phyloP scores from a whole-genome alignment of 345 rosid genomes.

The Pelargonium nanum region DNA sequence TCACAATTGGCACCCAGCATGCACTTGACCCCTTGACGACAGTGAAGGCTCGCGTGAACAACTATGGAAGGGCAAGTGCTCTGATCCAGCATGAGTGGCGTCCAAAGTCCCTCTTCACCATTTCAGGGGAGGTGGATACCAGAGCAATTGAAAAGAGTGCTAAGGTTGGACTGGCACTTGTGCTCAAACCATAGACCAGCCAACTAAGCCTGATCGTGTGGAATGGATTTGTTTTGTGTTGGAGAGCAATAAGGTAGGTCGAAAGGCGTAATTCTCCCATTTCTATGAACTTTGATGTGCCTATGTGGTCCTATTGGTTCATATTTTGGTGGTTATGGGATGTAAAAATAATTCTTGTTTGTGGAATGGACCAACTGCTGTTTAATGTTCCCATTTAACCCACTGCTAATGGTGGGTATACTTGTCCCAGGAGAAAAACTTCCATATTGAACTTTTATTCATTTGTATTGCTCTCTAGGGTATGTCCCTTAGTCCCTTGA shows the following conservation, averaged over 20 bases:
- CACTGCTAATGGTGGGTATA: conserved; percentile 9
- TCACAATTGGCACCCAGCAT: conserved; percentile 79
- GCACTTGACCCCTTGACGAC: conserved; percentile 79
- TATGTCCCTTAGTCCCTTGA: no score
- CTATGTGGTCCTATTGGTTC: conserved; percentile 13
- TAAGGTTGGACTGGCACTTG: conserved; percentile 79
- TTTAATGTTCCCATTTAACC: conserved; percentile 1
- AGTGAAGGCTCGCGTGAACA: conserved; percentile 86
- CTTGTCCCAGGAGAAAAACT: background rate
- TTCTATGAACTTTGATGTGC: conserved; percentile 1
- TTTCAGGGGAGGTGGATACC: conserved; percentile 91
- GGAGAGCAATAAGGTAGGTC: conserved; percentile 26
- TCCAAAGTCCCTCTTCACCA: conserved; percentile 70
- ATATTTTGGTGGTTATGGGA: conserved; percentile 19
- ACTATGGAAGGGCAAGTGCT: conserved; percentile 73
- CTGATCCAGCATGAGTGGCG: conserved; percentile 96
- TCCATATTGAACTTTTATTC: background rate
- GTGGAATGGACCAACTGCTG: conserved; percentile 10
- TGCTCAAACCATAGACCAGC: conserved; percentile 57
- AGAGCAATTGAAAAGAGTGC: conserved; percentile 88
- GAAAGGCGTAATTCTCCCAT: conserved; percentile 11
- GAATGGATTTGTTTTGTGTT: background rate
- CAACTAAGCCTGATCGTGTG: conserved; percentile 8
- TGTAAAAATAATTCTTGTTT: conserved; percentile 37
- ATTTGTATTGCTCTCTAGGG: background rate